A percentile compares a stretch with the other conserved stretches of the same genome.
Conservation (phyloP, 495 filamentous ascomycete genomes). For the Letharia columbiana region DNA sequence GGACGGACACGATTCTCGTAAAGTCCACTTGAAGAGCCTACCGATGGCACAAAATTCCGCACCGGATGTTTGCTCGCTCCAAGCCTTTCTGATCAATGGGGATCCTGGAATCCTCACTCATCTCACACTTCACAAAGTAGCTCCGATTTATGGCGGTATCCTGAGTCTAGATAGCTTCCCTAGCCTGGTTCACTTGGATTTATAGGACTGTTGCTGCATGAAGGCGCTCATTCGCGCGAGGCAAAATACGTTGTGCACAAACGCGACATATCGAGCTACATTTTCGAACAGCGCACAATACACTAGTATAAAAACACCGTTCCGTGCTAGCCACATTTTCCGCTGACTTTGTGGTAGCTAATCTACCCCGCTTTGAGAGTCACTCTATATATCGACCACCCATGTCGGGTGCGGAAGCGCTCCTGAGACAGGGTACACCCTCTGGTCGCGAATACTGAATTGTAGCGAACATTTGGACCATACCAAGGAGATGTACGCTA, state of each 20-base stretch:
- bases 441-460: too few relatives aligned
- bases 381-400: too few relatives aligned
- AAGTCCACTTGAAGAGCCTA: background rate
- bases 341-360: background rate
- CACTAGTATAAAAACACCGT: background rate
- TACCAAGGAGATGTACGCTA: too few relatives aligned
- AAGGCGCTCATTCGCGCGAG: background rate
- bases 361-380: too few relatives aligned
- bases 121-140: background rate
- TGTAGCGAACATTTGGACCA: too few relatives aligned
- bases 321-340: too few relatives aligned
- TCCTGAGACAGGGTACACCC: too few relatives aligned
- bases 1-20: background rate
- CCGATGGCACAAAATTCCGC: background rate
- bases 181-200: background rate
- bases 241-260: background rate
- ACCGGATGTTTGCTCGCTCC: background rate
- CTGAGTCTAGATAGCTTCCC: background rate
- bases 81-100: background rate
- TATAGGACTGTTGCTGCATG: background rate
- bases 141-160: background rate
- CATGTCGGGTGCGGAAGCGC: too few relatives aligned
- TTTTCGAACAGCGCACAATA: background rate
- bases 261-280: background rate
- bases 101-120: background rate